A percentile compares a stretch with the other conserved stretches of the same genome.
These are phyloP conservation scores for Talaromyces atroroseus DNA, from an alignment of 2,329 filamentous ascomycete genomes.

Conservation along the genomic window DNA sequence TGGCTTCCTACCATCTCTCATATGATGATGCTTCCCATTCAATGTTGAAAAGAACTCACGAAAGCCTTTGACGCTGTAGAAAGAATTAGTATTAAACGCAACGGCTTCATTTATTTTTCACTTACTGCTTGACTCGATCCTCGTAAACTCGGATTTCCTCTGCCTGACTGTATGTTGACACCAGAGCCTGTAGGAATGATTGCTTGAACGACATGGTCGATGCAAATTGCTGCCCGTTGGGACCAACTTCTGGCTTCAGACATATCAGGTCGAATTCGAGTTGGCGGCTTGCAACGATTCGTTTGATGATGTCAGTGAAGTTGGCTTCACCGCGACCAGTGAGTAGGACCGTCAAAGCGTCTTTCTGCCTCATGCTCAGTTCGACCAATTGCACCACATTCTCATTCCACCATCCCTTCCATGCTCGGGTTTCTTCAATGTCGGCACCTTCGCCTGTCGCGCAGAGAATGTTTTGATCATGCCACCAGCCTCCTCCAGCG, in stretches of 20 bases:
- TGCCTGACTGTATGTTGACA: constrained; percentile 79
- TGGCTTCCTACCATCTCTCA: constrained; percentile 51
- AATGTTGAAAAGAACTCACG: constrained; percentile 75
- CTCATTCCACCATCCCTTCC: constrained; percentile 97
- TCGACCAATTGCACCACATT: constrained; percentile 72
- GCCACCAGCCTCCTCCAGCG: constrained; percentile 91
- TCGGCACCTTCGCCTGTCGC: constrained; percentile 79
- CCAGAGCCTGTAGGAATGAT: constrained; percentile 68
- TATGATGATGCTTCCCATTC: constrained; percentile 56
- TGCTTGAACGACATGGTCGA: constrained; percentile 94
- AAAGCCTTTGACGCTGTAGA: constrained; percentile 65
- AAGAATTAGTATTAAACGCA: not conserved
- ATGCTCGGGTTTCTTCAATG: constrained; percentile 74
- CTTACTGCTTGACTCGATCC: constrained; percentile 55
- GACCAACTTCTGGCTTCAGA: constrained; percentile 79
- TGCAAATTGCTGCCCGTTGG: constrained; percentile 68
- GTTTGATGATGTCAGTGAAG: constrained; percentile 73
- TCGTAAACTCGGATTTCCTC: constrained; percentile 72
- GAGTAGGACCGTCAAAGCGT: constrained; percentile 76
- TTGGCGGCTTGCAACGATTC: constrained; percentile 70
- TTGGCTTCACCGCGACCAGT: constrained; percentile 76
- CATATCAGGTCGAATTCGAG: constrained; percentile 84
- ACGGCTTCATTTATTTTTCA: not conserved
- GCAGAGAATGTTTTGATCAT: constrained; percentile 78
- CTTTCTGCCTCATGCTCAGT: constrained; percentile 76